Conservation (phyloP, 1,284 basidiomycete genomes). For the Bondarzewia mesenterica region DNA sequence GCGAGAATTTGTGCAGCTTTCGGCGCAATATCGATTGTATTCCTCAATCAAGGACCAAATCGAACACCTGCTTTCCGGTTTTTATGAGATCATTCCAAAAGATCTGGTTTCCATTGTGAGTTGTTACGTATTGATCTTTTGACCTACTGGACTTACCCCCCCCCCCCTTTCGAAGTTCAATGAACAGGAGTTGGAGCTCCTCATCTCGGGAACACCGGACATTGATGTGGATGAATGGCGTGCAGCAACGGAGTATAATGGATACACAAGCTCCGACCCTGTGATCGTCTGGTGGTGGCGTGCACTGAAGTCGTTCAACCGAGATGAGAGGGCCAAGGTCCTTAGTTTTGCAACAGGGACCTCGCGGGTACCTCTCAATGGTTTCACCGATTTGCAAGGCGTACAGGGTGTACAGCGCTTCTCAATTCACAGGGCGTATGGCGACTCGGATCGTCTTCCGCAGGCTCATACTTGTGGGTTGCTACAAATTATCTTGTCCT, state of each 20-base stretch:
- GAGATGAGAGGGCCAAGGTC: conserved; percentile 93
- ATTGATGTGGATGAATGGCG: conserved; percentile 99
- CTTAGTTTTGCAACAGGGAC: conserved; percentile 96
- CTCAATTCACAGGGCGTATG: conserved; percentile 91
- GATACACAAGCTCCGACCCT: conserved; percentile 81
- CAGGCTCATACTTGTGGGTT: conserved; percentile 85
- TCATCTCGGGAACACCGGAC: conserved; percentile 97
- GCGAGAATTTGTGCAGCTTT: conserved; percentile 91
- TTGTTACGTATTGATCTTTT: conserved; percentile 10
- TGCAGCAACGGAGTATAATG: conserved; percentile 88
- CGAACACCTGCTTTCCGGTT: conserved; percentile 83
- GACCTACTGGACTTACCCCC: conserved; percentile 23
- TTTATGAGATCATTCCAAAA: conserved; percentile 94
- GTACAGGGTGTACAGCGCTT: conserved; percentile 94
- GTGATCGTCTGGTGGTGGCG: conserved; percentile 99
- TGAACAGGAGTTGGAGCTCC: conserved; percentile 95
- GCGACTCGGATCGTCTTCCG: conserved; percentile 78
- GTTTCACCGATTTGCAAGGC: conserved; percentile 90
- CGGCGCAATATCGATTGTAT: conserved; percentile 86
- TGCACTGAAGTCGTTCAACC: conserved; percentile 94
- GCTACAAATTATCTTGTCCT: conserved; percentile 11
- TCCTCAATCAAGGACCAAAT: conserved; percentile 97
- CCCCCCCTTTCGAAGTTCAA: conserved; percentile 62
- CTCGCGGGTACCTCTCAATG: conserved; percentile 89
- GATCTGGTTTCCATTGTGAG: conserved; percentile 73